Evolutionary conservation across 2,329 filamentous ascomycete genomes (phyloP), one percentile per base, ranked within the genome.

Genomic region (Zopfia rhizophila): DNA sequence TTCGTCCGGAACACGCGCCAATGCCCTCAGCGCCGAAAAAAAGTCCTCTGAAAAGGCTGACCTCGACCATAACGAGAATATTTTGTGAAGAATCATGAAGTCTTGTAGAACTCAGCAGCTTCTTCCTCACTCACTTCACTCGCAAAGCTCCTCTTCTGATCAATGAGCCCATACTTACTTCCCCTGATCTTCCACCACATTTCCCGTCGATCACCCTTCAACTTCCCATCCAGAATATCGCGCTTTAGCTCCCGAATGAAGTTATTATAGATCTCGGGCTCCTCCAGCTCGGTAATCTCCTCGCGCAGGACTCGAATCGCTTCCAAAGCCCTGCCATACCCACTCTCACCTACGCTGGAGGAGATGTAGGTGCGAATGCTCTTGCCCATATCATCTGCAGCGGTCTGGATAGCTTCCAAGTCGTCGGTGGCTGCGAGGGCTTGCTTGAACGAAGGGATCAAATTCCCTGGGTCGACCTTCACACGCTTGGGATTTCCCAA

Each of bases 401-500:
- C 88, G 13, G 86, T 82, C 48, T 84, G 78, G 40, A 95, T 82
- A 3, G 82, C 78, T 1, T 81, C 75, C 1, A 87, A 75, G 19
- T 86, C 81, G 5, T 83, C 79, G 0, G 87, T 80, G 1, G 75
- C 74, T 1, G 78, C 78, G 12, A 97, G 78, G 3, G 87, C 81
- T 68, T 91, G 90, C 66, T 92, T 95, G 82, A 96, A 97, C 48
- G 93, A 90, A 0, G 94, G 91, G 4, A 97, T 85, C 1, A 92
- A 85, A 54, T 97, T 97, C 7, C 87, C 81, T 0, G 82, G 68
- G 7, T 83, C 81, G 45, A 89, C 85, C 31, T 75, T 79, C 65
- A 78, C 72, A 19, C 74, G 74, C 33, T 79, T 82, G 44, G 82
- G 77, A 46, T 78, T 75, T 32, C 82, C 81, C n/a, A 97, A 84